phyloP scores from a whole-genome alignment of 345 rosid genomes.

The Excoecaria agallocha region DNA sequence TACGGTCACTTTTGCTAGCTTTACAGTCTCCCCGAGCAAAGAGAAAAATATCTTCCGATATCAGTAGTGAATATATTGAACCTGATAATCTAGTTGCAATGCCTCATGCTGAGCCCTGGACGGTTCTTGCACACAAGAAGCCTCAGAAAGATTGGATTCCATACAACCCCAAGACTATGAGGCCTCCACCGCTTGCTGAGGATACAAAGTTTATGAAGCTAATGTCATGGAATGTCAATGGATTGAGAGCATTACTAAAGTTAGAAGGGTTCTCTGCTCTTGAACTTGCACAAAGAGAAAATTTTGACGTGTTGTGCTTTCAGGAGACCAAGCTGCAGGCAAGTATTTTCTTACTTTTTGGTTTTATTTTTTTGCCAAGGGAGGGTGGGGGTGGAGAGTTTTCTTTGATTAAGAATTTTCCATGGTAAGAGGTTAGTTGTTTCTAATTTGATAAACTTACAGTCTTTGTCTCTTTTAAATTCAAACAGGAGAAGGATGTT shows the following conservation, averaged over 20 bases:
- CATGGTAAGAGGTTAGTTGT: not conserved
- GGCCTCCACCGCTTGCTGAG: conserved; percentile 50
- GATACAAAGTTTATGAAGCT: conserved; percentile 55
- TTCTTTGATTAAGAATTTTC: not conserved
- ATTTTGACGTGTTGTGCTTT: conserved; percentile 83
- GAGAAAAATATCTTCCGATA: conserved; percentile 34
- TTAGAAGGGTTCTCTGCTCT: conserved; percentile 63
- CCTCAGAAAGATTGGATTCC: conserved; percentile 82
- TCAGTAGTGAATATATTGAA: conserved; percentile 28
- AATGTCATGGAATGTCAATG: conserved; percentile 97
- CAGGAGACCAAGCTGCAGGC: conserved; percentile 95
- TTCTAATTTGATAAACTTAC: not conserved
- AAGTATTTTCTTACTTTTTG: conserved; percentile 18
- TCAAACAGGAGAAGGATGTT: conserved; percentile 79
- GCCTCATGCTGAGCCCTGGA: conserved; percentile 78
- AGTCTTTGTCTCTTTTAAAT: not conserved
- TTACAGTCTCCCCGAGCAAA: conserved; percentile 25
- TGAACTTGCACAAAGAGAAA: conserved; percentile 80
- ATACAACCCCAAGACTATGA: conserved; percentile 79
- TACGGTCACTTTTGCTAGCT: conserved; percentile 30
- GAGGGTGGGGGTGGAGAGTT: not conserved
- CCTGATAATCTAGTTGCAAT: conserved; percentile 19
- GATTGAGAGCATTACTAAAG: conserved; percentile 78
- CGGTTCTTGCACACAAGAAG: conserved; percentile 81
- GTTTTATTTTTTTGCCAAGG: not conserved